These are phyloP conservation scores for Fusarium pseudocircinatum DNA, from an alignment of 2,329 filamentous ascomycete species.

Conservation along the genomic window DNA sequence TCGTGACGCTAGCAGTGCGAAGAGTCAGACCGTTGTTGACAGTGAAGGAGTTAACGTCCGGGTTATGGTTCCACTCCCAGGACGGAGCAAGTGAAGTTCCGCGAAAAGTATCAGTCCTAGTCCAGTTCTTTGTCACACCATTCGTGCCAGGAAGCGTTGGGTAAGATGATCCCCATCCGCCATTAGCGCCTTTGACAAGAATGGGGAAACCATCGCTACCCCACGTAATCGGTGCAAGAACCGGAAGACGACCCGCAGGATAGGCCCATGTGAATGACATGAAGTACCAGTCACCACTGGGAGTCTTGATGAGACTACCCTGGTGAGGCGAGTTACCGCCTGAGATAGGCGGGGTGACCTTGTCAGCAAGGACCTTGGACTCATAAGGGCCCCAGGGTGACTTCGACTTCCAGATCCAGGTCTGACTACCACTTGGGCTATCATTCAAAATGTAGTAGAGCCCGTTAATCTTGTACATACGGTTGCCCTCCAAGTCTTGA, in stretches of 20 bases:
- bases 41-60: slow-evolving; percentile 57
- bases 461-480: slow-evolving; percentile 63
- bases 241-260: slow-evolving; percentile 65
- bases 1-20: slow-evolving; percentile 60
- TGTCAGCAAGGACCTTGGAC: slow-evolving; percentile 54
- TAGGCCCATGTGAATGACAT: slow-evolving; percentile 66
- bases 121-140: slow-evolving; percentile 36
- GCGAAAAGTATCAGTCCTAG: slow-evolving; percentile 57
- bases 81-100: slow-evolving; percentile 53
- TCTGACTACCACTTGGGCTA: slow-evolving; percentile 54
- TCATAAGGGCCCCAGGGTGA: slow-evolving; percentile 65
- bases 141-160: slow-evolving; percentile 42
- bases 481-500: slow-evolving; percentile 64
- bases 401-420: slow-evolving; percentile 59
- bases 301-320: slow-evolving; percentile 64
- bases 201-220: slow-evolving; percentile 61
- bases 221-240: slow-evolving; percentile 65
- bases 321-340: slow-evolving; percentile 62
- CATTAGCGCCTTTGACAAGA: slow-evolving; percentile 53
- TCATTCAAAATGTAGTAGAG: slow-evolving; percentile 65
- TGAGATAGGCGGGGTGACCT: slow-evolving; percentile 54
- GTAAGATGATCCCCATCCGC: slow-evolving; percentile 60
- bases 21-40: slow-evolving; percentile 58
- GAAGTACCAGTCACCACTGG: slow-evolving; percentile 65
- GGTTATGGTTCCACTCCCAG: slow-evolving; percentile 73